These are phyloP conservation scores for Mortierella claussenii DNA, from an alignment of 192 early-diverging fungal genomes.

Conservation along the genomic window DNA sequence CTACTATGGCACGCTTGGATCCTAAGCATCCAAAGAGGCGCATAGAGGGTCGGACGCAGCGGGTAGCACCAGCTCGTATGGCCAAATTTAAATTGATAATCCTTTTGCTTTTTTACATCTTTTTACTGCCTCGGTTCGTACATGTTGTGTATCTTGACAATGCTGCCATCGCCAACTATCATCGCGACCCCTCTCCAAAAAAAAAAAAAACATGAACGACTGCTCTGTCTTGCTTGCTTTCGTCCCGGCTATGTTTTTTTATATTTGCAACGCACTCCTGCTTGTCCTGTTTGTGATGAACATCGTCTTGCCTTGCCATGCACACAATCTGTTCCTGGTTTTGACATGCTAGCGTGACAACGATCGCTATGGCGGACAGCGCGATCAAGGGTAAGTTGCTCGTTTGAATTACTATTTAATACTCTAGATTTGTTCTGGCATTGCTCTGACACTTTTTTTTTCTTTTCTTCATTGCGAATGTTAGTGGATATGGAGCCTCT, in stretches of 20 bases:
- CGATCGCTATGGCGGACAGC: conserved; percentile 44
- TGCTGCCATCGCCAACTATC: conserved; percentile 8
- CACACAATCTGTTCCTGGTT: conserved; percentile 21
- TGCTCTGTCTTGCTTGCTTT: not conserved
- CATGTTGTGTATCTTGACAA: conserved; percentile 13
- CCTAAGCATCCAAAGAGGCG: not conserved
- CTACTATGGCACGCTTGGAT: not conserved
- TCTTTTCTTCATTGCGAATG: no score
- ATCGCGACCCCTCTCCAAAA: not conserved
- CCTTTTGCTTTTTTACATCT: conserved; percentile 13
- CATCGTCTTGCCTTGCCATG: conserved; percentile 15
- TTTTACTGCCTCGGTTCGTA: not conserved
- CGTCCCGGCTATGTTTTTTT: not conserved
- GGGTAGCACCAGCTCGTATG: no score
- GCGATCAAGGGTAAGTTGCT: conserved; percentile 44
- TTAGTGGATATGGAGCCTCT: conserved; percentile 42
- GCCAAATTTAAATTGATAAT: conserved; percentile 40
- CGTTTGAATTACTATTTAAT: no score
- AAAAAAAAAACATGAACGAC: conserved; percentile 9
- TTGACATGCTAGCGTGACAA: conserved; percentile 43
- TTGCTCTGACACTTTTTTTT: no score
- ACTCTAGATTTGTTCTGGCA: no score
- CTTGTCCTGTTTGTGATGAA: conserved; percentile 10
- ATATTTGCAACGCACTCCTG: not conserved
- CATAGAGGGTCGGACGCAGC: no score